These are phyloP conservation scores for Aspergillus cristatus DNA, from an alignment of 495 filamentous ascomycete species.

Conservation along the genomic window DNA sequence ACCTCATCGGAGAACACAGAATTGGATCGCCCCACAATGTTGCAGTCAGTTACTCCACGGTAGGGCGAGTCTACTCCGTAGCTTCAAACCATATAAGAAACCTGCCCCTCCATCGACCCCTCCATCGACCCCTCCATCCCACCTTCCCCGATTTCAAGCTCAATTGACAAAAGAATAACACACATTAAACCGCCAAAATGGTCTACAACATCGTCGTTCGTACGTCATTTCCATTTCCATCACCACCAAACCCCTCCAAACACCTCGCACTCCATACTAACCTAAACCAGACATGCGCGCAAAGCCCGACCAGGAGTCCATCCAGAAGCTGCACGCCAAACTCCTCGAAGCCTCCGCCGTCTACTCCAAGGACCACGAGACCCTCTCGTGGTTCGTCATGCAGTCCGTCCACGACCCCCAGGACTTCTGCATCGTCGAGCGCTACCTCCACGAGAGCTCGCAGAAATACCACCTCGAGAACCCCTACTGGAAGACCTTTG, in stretches of 20 bases:
- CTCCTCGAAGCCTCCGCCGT: slow-evolving; percentile 56
- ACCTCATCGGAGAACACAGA: too few species aligned
- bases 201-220: slow-evolving; percentile 53
- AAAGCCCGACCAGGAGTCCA: slow-evolving; percentile 49
- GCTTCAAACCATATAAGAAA: too few species aligned
- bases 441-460: slow-evolving; percentile 47
- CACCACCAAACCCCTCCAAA: background rate
- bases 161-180: background rate
- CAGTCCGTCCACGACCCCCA: slow-evolving; percentile 53
- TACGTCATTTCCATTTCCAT: slow-evolving; percentile 9
- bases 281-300: slow-evolving; percentile 55
- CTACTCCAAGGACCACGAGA: slow-evolving; percentile 59
- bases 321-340: slow-evolving; percentile 55
- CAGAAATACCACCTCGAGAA: slow-evolving; percentile 58
- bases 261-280: background rate
- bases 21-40: too few species aligned
- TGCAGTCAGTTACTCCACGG: too few species aligned
- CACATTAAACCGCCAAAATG: slow-evolving; percentile 37
- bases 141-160: too few species aligned
- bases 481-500: slow-evolving; percentile 64
- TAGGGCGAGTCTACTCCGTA: too few species aligned
- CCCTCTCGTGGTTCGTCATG: slow-evolving; percentile 59
- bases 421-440: slow-evolving; percentile 62
- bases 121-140: too few species aligned
- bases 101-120: too few species aligned